Evolutionary conservation across 805 yeast genomes (phyloP).

Genomic region (Candida pini): DNA sequence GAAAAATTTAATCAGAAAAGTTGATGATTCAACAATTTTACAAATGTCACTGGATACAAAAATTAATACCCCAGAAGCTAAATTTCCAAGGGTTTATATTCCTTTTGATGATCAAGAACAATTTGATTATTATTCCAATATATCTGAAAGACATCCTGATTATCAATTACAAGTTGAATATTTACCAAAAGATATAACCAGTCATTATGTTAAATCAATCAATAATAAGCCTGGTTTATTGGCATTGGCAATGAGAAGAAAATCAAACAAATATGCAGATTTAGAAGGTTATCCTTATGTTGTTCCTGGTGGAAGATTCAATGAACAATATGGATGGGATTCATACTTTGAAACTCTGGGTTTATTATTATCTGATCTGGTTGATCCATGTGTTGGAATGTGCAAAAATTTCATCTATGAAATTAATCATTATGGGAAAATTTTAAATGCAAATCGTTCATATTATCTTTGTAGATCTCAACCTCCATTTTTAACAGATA

Average conservation of each 20-base stretch:
- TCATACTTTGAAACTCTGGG: slow-evolving; percentile 91
- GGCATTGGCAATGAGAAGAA: slow-evolving; percentile 64
- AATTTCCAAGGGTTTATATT: slow-evolving; percentile 70
- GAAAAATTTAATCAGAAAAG: slow-evolving; percentile 67
- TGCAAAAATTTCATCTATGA: slow-evolving; percentile 89
- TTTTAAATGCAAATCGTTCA: slow-evolving; percentile 88
- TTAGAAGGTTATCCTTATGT: slow-evolving; percentile 72
- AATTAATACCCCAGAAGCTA: slow-evolving; percentile 54
- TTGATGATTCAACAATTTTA: slow-evolving; percentile 56
- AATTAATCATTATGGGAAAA: slow-evolving; percentile 84
- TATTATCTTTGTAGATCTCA: slow-evolving; percentile 90
- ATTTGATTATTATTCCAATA: slow-evolving; percentile 55
- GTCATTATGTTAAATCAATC: slow-evolving; percentile 70
- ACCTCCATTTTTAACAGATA: slow-evolving; percentile 94
- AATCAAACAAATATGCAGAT: slow-evolving; percentile 25
- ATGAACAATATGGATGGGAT: slow-evolving; percentile 98
- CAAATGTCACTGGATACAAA: slow-evolving; percentile 77
- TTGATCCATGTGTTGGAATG: slow-evolving; percentile 81
- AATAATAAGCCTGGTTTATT: slow-evolving; percentile 82
- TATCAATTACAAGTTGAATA: slow-evolving; percentile 65
- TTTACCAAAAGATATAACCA: slow-evolving; percentile 69
- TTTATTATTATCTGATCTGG: slow-evolving; percentile 56
- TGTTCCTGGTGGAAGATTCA: slow-evolving; percentile 97
- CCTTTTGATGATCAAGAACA: slow-evolving; percentile 70
- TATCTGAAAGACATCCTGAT: slow-evolving; percentile 50